A percentile compares a stretch with the other conserved stretches of the same genome.
phyloP scores from a whole-genome alignment of 2,329 filamentous ascomycete species.

The Alternaria burnsii region DNA sequence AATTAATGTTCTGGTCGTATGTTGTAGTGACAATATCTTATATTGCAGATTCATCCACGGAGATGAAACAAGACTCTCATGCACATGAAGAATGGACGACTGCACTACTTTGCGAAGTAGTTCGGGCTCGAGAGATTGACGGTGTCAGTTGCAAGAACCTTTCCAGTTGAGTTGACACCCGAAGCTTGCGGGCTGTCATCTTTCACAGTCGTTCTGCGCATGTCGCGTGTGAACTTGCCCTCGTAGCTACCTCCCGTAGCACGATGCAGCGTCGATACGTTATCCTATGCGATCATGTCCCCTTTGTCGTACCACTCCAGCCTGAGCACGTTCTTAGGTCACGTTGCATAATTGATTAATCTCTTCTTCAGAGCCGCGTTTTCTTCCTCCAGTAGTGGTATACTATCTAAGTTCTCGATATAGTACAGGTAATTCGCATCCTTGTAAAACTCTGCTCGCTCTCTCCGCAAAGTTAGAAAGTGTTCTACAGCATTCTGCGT shows the following conservation, averaged over 20 bases:
- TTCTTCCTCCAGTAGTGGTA: background rate
- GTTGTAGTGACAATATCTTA: rapidly evolving
- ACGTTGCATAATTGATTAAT: rapidly evolving
- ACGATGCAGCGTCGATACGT: background rate
- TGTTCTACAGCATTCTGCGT: too few relatives aligned
- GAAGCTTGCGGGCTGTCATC: background rate
- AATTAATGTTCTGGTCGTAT: rapidly evolving
- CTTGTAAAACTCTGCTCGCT: too few relatives aligned
- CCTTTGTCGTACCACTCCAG: background rate
- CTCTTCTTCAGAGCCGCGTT: background rate
- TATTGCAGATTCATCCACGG: rapidly evolving
- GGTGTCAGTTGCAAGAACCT: background rate
- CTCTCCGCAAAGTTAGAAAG: too few relatives aligned
- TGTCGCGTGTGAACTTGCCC: background rate
- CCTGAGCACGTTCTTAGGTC: background rate
- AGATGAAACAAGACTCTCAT: background rate
- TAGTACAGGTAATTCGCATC: background rate
- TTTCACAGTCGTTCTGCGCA: background rate
- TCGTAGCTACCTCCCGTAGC: background rate
- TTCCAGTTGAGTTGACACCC: background rate
- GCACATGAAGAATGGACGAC: rapidly evolving
- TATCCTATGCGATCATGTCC: background rate
- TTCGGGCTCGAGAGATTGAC: background rate
- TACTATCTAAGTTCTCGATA: background rate
- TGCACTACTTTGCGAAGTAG: background rate